These are phyloP conservation scores for Articulospora tetracladia DNA, from an alignment of 495 filamentous ascomycete species.

Conservation along the genomic window DNA sequence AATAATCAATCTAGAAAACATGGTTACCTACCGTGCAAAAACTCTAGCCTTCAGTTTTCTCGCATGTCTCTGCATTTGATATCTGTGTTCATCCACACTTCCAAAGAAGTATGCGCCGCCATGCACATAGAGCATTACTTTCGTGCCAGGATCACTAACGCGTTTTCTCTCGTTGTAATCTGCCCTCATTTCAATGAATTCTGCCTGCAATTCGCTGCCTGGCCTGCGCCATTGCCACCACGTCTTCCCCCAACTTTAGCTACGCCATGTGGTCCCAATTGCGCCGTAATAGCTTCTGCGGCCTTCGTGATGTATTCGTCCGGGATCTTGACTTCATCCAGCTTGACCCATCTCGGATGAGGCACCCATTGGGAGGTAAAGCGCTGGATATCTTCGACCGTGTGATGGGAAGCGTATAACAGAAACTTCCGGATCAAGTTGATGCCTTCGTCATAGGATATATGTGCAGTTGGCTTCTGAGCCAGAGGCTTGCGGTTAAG, in stretches of 20 bases:
- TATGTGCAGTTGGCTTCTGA: slow-evolving; percentile 76
- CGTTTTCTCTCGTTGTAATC: slow-evolving; percentile 71
- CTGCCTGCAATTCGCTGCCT: slow-evolving; percentile 62
- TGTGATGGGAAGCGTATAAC: slow-evolving; percentile 74
- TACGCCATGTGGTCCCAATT: slow-evolving; percentile 75
- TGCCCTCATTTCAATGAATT: slow-evolving; percentile 93
- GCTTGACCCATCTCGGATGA: slow-evolving; percentile 80
- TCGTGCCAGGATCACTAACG: slow-evolving; percentile 51
- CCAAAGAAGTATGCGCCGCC: slow-evolving; percentile 74
- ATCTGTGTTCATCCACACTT: slow-evolving; percentile 90
- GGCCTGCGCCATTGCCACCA: slow-evolving; percentile 93
- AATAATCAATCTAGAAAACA: neutral
- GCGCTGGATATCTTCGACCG: slow-evolving; percentile 85
- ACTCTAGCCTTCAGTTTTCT: slow-evolving; percentile 87
- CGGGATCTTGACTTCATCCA: slow-evolving; percentile 68
- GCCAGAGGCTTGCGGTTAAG: slow-evolving; percentile 70
- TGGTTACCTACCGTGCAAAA: slow-evolving; percentile 61
- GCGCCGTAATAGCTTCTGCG: slow-evolving; percentile 56
- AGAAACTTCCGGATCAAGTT: slow-evolving; percentile 83
- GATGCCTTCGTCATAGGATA: slow-evolving; percentile 95
- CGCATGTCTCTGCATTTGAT: slow-evolving; percentile 93
- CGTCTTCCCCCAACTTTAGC: slow-evolving; percentile 70
- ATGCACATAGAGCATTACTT: slow-evolving; percentile 91
- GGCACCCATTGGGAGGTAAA: slow-evolving; percentile 91
- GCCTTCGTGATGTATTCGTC: slow-evolving; percentile 54